A percentile compares a stretch with the other conserved stretches of the same genome.
These are phyloP conservation scores for Neonectria neomacrospora DNA, from an alignment of 2,329 filamentous ascomycete genomes.

Conservation along the genomic window DNA sequence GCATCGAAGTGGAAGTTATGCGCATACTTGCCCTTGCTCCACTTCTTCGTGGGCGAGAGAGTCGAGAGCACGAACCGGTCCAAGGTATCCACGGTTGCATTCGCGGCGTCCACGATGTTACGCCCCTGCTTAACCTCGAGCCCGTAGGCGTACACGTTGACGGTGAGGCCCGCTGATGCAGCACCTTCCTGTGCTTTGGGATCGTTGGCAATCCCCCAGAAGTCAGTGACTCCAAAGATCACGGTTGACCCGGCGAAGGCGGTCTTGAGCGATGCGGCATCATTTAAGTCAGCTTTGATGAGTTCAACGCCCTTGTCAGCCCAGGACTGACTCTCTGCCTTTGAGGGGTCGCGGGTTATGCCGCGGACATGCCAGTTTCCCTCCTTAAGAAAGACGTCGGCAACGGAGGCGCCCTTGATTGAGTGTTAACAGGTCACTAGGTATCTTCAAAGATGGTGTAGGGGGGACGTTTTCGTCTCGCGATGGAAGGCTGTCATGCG, in stretches of 20 bases:
- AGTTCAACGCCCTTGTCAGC: slow-evolving; percentile 8
- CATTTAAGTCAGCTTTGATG: slow-evolving; percentile 12
- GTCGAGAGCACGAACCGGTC: slow-evolving; percentile 15
- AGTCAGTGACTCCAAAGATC: slow-evolving; percentile 13
- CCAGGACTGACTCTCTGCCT: neutral
- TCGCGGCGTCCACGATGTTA: slow-evolving; percentile 10
- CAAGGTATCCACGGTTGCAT: slow-evolving; percentile 6
- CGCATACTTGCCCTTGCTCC: slow-evolving; percentile 4
- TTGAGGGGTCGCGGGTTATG: slow-evolving; percentile 9
- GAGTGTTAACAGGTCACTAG: neutral
- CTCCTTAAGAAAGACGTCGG: neutral
- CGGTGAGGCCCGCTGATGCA: neutral
- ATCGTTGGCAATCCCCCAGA: slow-evolving; percentile 1
- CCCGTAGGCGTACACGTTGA: neutral
- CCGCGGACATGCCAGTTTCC: slow-evolving; percentile 4
- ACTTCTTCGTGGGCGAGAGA: slow-evolving; percentile 3
- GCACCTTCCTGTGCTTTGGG: slow-evolving; percentile 8
- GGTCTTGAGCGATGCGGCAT: slow-evolving; percentile 5
- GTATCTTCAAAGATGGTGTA: neutral
- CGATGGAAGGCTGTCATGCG: too few relatives aligned
- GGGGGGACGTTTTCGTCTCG: neutral
- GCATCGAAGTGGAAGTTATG: slow-evolving; percentile 11
- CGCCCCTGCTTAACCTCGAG: slow-evolving; percentile 2
- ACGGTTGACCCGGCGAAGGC: slow-evolving; percentile 10
- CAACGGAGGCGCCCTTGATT: neutral